Conservation (phyloP, 2,329 filamentous ascomycete species). For the Berkeleyomyces rouxiae region DNA sequence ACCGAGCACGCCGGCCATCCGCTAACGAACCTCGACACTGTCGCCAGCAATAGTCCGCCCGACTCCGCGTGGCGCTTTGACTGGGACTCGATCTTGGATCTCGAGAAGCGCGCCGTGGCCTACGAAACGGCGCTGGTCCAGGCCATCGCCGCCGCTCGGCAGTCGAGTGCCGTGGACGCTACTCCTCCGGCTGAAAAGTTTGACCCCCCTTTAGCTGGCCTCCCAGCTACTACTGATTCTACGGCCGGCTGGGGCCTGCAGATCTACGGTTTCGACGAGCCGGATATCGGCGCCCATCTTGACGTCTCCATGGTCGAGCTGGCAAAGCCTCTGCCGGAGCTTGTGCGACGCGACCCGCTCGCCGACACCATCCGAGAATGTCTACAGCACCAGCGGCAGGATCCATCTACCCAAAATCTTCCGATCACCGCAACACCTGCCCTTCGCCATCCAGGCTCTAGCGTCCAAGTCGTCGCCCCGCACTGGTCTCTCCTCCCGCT, state of each 20-base stretch:
- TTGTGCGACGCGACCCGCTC: constrained; percentile 15
- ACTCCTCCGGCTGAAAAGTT: not conserved
- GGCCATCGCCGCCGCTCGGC: constrained; percentile 11
- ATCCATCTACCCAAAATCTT: not conserved
- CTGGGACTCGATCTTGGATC: constrained; percentile 49
- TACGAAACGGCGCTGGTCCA: constrained; percentile 21
- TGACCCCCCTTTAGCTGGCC: constrained; percentile 7
- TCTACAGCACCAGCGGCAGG: constrained; percentile 15
- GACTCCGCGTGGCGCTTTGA: constrained; percentile 50
- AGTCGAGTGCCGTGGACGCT: too few relatives aligned
- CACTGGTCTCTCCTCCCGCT: constrained; percentile 46
- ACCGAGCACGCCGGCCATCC: constrained; percentile 55
- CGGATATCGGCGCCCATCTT: constrained; percentile 31
- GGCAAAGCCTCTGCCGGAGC: constrained; percentile 20
- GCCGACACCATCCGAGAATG: constrained; percentile 17
- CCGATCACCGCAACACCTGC: not conserved
- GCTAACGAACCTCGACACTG: constrained; percentile 36
- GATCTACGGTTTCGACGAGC: constrained; percentile 33
- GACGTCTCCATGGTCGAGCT: constrained; percentile 33
- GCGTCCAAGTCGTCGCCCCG: constrained; percentile 23
- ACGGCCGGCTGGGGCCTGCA: constrained; percentile 20
- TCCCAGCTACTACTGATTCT: not conserved
- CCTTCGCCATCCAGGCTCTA: not conserved
- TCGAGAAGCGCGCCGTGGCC: constrained; percentile 41
- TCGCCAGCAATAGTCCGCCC: constrained; percentile 34